Evolutionary conservation across 805 yeast genomes (phyloP).

Genomic region (Kodamaea jinghongensis): DNA sequence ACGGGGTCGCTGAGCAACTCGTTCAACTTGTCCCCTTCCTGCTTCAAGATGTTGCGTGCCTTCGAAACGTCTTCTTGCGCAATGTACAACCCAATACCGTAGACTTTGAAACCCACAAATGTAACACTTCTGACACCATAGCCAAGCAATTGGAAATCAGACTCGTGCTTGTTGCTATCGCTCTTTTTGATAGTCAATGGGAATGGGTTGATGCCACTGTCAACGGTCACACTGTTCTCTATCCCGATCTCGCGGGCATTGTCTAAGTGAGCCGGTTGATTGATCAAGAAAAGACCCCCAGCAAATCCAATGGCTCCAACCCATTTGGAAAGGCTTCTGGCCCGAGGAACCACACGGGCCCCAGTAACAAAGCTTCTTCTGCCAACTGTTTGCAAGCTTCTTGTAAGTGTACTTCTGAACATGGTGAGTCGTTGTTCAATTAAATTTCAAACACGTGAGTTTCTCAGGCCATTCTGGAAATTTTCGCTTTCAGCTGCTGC

Average conservation of each 20-base stretch:
- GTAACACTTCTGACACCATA: slow-evolving; percentile 83
- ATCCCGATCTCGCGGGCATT: neutral
- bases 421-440: too few species aligned
- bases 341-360: too few species aligned
- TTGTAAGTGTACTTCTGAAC: too few species aligned
- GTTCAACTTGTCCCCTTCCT: slow-evolving; percentile 7
- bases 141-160: slow-evolving; percentile 61
- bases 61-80: slow-evolving; percentile 54
- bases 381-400: too few species aligned
- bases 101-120: slow-evolving; percentile 76
- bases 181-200: slow-evolving; percentile 22
- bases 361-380: too few species aligned
- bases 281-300: too few species aligned
- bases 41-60: slow-evolving; percentile 11
- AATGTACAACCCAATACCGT: slow-evolving; percentile 80
- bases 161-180: slow-evolving; percentile 18
- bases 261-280: too few species aligned
- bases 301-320: too few species aligned
- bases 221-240: slow-evolving; percentile 40
- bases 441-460: too few species aligned
- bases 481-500: too few species aligned
- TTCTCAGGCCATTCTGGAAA: too few species aligned
- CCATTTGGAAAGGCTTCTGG: too few species aligned
- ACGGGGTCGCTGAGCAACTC: slow-evolving; percentile 46
- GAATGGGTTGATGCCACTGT: slow-evolving; percentile 50